Percentiles rank a stretch among this genome's conserved stretches.
These are phyloP conservation scores for Pistacia vera DNA, from an alignment of 345 rosid genomes.

Conservation along the genomic window DNA sequence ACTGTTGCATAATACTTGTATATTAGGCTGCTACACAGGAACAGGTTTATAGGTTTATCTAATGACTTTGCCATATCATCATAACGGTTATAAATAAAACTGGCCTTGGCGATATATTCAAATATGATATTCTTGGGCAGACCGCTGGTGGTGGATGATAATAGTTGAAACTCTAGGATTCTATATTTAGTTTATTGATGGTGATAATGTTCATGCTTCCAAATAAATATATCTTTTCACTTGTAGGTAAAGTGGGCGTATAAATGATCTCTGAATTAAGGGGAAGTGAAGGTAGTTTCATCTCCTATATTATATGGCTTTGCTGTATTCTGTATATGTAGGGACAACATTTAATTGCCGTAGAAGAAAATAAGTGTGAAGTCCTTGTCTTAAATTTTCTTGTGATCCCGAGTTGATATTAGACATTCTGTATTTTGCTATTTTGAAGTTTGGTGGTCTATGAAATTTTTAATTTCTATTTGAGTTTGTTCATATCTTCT, in stretches of 20 bases:
- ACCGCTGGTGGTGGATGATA: slow-evolving; percentile 22
- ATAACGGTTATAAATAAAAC: background rate
- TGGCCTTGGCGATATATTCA: background rate
- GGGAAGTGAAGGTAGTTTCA: slow-evolving; percentile 98
- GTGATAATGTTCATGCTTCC: slow-evolving; percentile 74
- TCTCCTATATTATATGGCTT: slow-evolving; percentile 41
- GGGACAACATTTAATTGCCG: slow-evolving; percentile 14
- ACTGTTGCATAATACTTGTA: background rate
- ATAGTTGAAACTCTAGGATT: slow-evolving; percentile 41
- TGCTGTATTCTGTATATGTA: slow-evolving; percentile 35
- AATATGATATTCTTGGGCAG: slow-evolving; percentile 23
- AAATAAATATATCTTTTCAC: slow-evolving; percentile 88
- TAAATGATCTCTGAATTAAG: slow-evolving; percentile 98
- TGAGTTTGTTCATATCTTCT: background rate
- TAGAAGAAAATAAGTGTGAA: slow-evolving; percentile 9
- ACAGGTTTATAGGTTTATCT: background rate
- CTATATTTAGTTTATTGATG: slow-evolving; percentile 42
- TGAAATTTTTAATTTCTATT: slow-evolving; percentile 6
- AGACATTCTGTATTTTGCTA: background rate
- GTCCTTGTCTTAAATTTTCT: background rate
- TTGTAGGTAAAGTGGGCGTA: slow-evolving; percentile 99
- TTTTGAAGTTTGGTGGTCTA: slow-evolving; percentile 1
- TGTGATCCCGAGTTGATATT: background rate
- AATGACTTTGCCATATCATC: background rate
- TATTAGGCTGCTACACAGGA: background rate